phyloP scores from a whole-genome alignment of 768 basidiomycete genomes.

The Neoboletus subvelutipes region DNA sequence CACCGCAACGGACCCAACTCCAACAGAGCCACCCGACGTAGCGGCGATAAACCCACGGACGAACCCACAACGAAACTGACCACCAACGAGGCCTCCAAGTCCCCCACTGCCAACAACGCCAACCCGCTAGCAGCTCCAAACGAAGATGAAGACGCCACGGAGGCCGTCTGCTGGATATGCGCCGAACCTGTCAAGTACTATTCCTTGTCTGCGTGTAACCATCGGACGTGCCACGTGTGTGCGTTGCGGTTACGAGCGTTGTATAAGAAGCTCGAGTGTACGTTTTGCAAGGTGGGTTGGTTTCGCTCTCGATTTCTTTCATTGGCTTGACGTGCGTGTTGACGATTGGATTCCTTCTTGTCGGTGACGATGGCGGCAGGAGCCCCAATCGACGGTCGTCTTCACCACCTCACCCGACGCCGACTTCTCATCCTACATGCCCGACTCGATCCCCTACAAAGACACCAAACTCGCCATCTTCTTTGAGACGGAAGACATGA shows the following conservation, averaged over 20 bases:
- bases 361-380: conserved; percentile 38
- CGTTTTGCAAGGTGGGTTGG: conserved; percentile 86
- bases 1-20: neutral
- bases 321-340: neutral
- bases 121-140: conserved; percentile 14
- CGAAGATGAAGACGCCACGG: conserved; percentile 35
- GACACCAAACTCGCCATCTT: conserved; percentile 73
- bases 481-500: conserved; percentile 91
- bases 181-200: conserved; percentile 92
- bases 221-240: conserved; percentile 94
- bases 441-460: conserved; percentile 57
- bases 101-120: neutral
- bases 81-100: neutral
- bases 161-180: conserved; percentile 81
- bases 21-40: conserved; percentile 8
- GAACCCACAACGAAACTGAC: neutral
- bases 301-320: neutral
- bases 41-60: conserved; percentile 1
- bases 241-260: conserved; percentile 82
- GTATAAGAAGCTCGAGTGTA: conserved; percentile 92
- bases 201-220: conserved; percentile 86
- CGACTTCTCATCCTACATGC: conserved; percentile 57
- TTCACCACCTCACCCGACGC: conserved; percentile 69
- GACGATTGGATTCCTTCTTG: neutral
- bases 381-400: conserved; percentile 70